These are phyloP conservation scores for Polymyxa betae DNA, from an alignment of 208 protist species.

Conservation along the genomic window DNA sequence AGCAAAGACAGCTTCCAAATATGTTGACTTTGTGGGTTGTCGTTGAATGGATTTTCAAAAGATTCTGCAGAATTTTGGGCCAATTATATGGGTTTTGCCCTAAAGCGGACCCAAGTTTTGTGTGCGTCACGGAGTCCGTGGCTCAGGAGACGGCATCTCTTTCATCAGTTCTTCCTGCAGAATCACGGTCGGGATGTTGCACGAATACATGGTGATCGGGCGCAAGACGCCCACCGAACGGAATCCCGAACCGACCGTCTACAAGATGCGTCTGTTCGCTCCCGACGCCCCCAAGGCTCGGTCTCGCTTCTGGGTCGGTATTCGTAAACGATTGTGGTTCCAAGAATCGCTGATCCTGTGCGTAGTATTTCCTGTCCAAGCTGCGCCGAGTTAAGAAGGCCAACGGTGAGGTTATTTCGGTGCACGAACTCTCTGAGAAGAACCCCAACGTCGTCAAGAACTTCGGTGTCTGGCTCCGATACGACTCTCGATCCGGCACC, in stretches of 20 bases:
- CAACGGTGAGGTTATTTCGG: conserved; percentile 91
- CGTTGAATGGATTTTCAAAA: too few species aligned
- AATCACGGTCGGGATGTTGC: too few species aligned
- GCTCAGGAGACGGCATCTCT: too few species aligned
- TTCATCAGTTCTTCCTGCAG: too few species aligned
- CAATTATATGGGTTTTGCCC: too few species aligned
- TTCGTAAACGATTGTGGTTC: not conserved
- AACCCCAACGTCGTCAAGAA: conserved; percentile 93
- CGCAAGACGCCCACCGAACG: conserved; percentile 48
- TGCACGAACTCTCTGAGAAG: conserved; percentile 86
- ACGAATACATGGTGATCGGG: conserved; percentile 54
- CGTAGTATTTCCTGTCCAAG: conserved; percentile 88
- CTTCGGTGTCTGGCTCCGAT: conserved; percentile 97
- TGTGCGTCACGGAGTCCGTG: too few species aligned
- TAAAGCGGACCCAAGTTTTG: too few species aligned
- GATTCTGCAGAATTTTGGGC: too few species aligned
- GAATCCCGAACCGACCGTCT: conserved; percentile 75
- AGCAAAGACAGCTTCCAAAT: too few species aligned
- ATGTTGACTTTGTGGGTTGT: too few species aligned
- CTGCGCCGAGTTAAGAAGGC: conserved; percentile 97
- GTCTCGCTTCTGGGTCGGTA: conserved; percentile 94
- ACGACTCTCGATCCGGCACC: conserved; percentile 94
- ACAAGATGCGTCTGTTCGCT: conserved; percentile 98
- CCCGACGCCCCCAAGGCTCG: conserved; percentile 95
- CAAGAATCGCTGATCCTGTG: conserved; percentile 47